Evolutionary conservation across 2,329 filamentous ascomycete species (phyloP), one percentile per base, ranked within the genome.

Genomic region (Hypocrella siamensis): DNA sequence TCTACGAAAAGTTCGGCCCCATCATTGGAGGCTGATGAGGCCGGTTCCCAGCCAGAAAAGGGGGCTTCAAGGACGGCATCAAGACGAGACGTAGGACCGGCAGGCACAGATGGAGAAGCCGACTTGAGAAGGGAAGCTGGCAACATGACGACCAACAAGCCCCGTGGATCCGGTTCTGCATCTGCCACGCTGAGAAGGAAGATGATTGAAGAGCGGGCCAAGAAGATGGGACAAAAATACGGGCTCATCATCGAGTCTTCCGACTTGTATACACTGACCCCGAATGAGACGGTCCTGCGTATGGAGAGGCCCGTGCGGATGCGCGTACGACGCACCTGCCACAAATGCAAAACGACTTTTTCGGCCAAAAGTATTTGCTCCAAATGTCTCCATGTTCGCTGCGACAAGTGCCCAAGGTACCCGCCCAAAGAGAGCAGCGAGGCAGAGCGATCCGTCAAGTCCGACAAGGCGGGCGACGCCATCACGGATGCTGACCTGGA

Each of bases 321-420:
- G 69, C 74, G 80, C 33, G 70, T 85, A 32, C 79, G 81, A 51
- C 72, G 77, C 42, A 76, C 70, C 39, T 94, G 86, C 54, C 86
- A 93, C 56, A 67, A 71, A 42, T 94, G 86, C 60, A 70, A 75
- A 36, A 71, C 77, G 11, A 69, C 70, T 17, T 93, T 88, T 51
- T 76, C 79, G 34, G 54, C 68, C 15, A 70, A 77, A 45, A 84
- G 78, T 56, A 64, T 78, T 37, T 93, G 86, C 55, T 54, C 66
- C 40, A 71, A 70, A 42, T 94, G 86, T 59, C 67, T 79, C 43
- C 86, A 94, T 56, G 62, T 63, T 29, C 73, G 82, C 42, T 94
- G 86, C 68, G 79, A 72, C 47, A 75, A 79, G 46, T 94, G 86
- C 52, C 70, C 74, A 18, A 74, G 82, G 34, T 72, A 79, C 45